Evolutionary conservation across 495 filamentous ascomycete genomes (phyloP), one percentile per base, ranked within the genome.

Genomic region (Xylaria bambusicola): DNA sequence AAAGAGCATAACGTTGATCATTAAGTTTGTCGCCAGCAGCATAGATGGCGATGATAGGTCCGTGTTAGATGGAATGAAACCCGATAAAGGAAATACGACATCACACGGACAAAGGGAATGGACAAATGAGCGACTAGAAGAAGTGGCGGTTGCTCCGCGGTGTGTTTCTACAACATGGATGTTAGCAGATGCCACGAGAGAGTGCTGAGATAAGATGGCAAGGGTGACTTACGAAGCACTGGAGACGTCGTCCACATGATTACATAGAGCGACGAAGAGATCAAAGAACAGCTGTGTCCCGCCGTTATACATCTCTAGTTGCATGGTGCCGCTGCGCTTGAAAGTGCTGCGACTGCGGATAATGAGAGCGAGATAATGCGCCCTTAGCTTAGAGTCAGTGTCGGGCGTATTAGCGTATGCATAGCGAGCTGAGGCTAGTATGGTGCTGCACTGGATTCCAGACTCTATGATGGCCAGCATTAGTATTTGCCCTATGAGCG

Each of bases 321-420:
- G 92, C 92, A 96, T 95, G n/a, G 92, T 96, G 61, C 92, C 92
- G 73, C 91, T 95, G 36, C 89, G 79, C 81, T 94, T 97, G 78
- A 97, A 97, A 3, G 90, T 96, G 61, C 79, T 80, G 60, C 91
- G 80, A 66, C 86, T 87, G 62, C 92, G 82, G 63, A 97, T 93
- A 73, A 97, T 95, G 69, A 97, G 81, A 24, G 92, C 91, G 23
- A 97, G 85, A 66, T 96, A 97, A 74, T 97, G 92, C 31, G 92
- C 91, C 52, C 92, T 81, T 52, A 97, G 82, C 71, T 90, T 90
- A 24, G 89, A 92, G 79, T 97, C 92, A 17, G 80, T 88, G 67
- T 96, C 90, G 1, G 91, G 90, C 15, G 92, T 97, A 73, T 95
- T 83, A 63, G 85, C 87, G 75, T 97, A 97, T 23, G 91, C 91